Evolutionary conservation across 345 rosid species (phyloP), one percentile per base, ranked within the genome.

Genomic region (Heritiera fomes): DNA sequence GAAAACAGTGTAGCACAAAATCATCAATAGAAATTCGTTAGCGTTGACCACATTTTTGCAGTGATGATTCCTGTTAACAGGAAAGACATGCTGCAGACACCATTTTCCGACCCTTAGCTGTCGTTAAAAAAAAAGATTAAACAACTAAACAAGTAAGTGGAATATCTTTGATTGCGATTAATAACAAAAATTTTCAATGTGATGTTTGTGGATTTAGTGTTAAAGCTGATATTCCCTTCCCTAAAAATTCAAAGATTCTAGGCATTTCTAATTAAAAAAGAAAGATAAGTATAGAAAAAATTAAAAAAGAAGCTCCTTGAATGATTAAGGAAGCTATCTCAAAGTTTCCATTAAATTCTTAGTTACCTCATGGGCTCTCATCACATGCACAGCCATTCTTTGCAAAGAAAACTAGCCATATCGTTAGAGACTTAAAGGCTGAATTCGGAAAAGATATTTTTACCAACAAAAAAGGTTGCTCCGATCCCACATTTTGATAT

Each of bases 401-500:
- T 41, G 46, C 73, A 75, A 56, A 75, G 62, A 43, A 41, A 60
- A 74, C 78, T 78, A 32, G 63, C 64, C 60, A 53, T 63, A 17
- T 62, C 58, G 20, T 28, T 7, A n/a, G 9, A 8, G 23, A 2
- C 10, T 56, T 23, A 0, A 6, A 17, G 18, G 20, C 72, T 67
- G 20, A 76, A 76, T 64, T 41, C 59, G 52, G 28, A 83, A 80
- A 55, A 74, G 75, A 82, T 34, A 34, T 34, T 82, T 85, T 82
- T 74, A 83, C 69, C 83, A 68, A 73, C 79, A 49, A 60, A 50
- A 14, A 47, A 49, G 52, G 63, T 64, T 38, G 34, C 67, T 68
- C 55, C 59, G 46, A 15, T 73, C 66, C 68, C 62, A 12, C 65
- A 45, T 76, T 28, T 14, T 68, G 2, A 65, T 79, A 61, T 50